Base-by-base conservation (phyloP, 179 eudicot species). In the Silene coronaria region DNA sequence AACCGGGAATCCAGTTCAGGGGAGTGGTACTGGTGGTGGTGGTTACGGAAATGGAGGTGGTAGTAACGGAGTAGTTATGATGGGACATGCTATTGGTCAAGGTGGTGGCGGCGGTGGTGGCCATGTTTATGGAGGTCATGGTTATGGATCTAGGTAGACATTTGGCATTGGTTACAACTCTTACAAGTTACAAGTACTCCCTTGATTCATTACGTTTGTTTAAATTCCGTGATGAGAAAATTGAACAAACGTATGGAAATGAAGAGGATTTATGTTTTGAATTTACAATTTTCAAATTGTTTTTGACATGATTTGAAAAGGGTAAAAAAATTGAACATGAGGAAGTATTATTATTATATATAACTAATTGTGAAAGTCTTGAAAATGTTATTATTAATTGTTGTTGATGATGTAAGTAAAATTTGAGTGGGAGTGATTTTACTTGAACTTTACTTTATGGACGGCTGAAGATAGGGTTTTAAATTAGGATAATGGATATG, bases 1-100 rank as follows among this genome's bases (percentile, higher is more conserved):
- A 55, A 87, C 80, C 23, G 86, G 87, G 72, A 83, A 57, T 67
- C 78, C 73, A 61, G 79, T 70, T 59, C 82, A 67, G 1, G 84
- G 75, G 61, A 83, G 53, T 82, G 66, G 58, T 74, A 81, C 85
- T 73, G 51, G 80, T 57, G 71, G 60, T 58, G 82, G 83, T 62
- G 55, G 82, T 69, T 81, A 68, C 22, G 78, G 78, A 14, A 67
- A 78, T 72, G 89, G 87, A 61, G 85, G 77, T 48, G 82, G 77
- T 62, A 80, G 79, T 12, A 82, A 77, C 8, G 78, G 76, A 72
- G 81, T 60, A 32, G 51, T 71, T 62, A 32, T 76, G 78, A 76
- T 80, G 68, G 81, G 81, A 3, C 77, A 79, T 71, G 81, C 62
- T 42, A 78, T 78, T 65, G 76, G 79, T 38, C 82, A 80, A 75